These are phyloP conservation scores for Hymenochaete sp. DNA, from an alignment of 1,284 basidiomycete genomes.

Conservation along the genomic window DNA sequence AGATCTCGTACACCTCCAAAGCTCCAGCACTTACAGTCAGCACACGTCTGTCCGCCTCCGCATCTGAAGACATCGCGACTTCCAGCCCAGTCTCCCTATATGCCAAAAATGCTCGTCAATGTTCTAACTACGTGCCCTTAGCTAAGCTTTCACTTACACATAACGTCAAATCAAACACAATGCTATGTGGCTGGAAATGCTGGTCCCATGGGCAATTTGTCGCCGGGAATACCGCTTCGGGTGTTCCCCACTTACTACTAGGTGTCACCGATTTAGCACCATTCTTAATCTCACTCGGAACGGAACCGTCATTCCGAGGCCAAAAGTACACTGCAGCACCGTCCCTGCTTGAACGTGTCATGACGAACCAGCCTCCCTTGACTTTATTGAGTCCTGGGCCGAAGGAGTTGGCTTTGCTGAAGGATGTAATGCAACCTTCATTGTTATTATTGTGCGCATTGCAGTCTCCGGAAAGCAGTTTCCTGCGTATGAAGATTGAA, in stretches of 20 bases:
- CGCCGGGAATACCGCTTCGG: constrained; percentile 43
- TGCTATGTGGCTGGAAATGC: constrained; percentile 41
- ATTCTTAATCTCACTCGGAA: constrained; percentile 33
- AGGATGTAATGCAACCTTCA: constrained; percentile 52
- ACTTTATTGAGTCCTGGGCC: constrained; percentile 41
- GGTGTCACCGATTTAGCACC: constrained; percentile 27
- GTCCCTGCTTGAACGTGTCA: constrained; percentile 29
- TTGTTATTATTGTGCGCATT: constrained; percentile 30
- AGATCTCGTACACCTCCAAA: constrained; percentile 18
- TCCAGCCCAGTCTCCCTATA: constrained; percentile 22
- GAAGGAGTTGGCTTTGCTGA: constrained; percentile 36
- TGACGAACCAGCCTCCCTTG: constrained; percentile 44
- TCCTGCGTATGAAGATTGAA: constrained; percentile 2
- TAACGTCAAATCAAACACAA: constrained; percentile 47
- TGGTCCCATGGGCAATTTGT: constrained; percentile 32
- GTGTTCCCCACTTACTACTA: constrained; percentile 33
- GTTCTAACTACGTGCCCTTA: constrained; percentile 13
- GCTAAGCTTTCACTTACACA: constrained; percentile 33
- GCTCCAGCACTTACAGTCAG: constrained; percentile 18
- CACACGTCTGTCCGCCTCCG: constrained; percentile 16
- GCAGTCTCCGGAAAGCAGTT: constrained; percentile 10
- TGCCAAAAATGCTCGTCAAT: not conserved
- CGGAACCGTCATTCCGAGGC: constrained; percentile 30
- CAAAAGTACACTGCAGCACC: constrained; percentile 52
- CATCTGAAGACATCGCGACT: constrained; percentile 15